A percentile compares a stretch with the other conserved stretches of the same genome.
phyloP scores from a whole-genome alignment of 805 yeast species.

The Saturnispora zaruensis region DNA sequence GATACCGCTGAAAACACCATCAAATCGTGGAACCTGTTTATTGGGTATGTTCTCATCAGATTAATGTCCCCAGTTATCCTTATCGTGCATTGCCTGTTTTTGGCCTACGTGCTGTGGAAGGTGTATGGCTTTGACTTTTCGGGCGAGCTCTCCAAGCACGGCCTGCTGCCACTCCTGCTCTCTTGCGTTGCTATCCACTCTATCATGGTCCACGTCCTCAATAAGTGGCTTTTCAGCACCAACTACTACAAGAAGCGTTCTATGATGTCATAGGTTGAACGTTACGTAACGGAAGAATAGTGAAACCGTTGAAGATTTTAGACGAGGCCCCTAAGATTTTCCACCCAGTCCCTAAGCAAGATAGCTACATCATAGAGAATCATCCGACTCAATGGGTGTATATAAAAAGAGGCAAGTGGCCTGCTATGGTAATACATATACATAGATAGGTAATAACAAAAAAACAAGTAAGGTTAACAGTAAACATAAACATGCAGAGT shows the following conservation, averaged over 20 bases:
- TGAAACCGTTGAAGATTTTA: background rate
- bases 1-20: slow-evolving; percentile 11
- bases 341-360: background rate
- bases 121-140: slow-evolving; percentile 14
- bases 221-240: slow-evolving; percentile 19
- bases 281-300: background rate
- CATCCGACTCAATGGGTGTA: background rate
- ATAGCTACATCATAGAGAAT: background rate
- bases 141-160: slow-evolving; percentile 9
- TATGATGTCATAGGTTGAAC: background rate
- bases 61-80: slow-evolving; percentile 22
- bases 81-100: slow-evolving; percentile 18
- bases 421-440: too few species aligned
- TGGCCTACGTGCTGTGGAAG: slow-evolving; percentile 17
- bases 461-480: background rate
- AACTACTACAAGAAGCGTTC: slow-evolving; percentile 20
- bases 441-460: background rate
- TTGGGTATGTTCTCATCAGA: slow-evolving; percentile 24
- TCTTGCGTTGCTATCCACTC: slow-evolving; percentile 17
- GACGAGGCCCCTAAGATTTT: background rate
- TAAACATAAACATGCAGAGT: background rate
- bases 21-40: slow-evolving; percentile 17
- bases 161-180: slow-evolving; percentile 17
- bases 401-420: background rate
- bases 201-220: slow-evolving; percentile 21